phyloP scores from a whole-genome alignment of 345 rosid genomes.

The Syzygium aqueum region DNA sequence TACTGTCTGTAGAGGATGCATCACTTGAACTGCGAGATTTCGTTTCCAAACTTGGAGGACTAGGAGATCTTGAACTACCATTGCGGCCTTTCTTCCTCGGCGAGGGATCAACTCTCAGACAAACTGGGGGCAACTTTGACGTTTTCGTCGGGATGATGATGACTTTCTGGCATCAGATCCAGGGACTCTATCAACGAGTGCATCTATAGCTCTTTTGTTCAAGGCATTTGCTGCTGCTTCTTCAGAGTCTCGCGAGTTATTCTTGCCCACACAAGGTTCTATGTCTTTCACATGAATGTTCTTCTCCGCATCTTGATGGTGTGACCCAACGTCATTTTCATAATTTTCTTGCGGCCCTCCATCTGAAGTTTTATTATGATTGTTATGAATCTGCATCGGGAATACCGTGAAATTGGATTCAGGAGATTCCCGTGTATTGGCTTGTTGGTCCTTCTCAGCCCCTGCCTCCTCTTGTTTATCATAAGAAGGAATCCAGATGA shows the following conservation, averaged over 20 bases:
- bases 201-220: slow-evolving; percentile 5
- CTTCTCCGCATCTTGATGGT: slow-evolving; percentile 3
- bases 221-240: background rate
- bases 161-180: slow-evolving; percentile 5
- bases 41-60: slow-evolving; percentile 20
- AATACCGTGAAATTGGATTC: background rate
- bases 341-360: background rate
- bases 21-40: background rate
- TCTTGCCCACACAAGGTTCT: background rate
- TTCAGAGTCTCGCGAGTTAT: slow-evolving; percentile 1
- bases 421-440: background rate
- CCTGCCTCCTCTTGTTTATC: slow-evolving; percentile 11
- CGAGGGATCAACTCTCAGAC: slow-evolving; percentile 67
- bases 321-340: slow-evolving; percentile 2
- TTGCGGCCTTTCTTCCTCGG: slow-evolving; percentile 22
- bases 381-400: background rate
- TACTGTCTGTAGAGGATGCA: background rate
- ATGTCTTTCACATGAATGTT: slow-evolving; percentile 9
- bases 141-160: slow-evolving; percentile 24
- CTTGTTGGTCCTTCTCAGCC: background rate
- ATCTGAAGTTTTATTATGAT: background rate
- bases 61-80: slow-evolving; percentile 34
- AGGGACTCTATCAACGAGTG: background rate
- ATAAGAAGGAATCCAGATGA: slow-evolving; percentile 39
- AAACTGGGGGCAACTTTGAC: slow-evolving; percentile 50